A percentile compares a stretch with the other conserved stretches of the same genome.
These are phyloP conservation scores for Crepidotus variabilis DNA, from an alignment of 768 basidiomycete genomes.

Conservation along the genomic window DNA sequence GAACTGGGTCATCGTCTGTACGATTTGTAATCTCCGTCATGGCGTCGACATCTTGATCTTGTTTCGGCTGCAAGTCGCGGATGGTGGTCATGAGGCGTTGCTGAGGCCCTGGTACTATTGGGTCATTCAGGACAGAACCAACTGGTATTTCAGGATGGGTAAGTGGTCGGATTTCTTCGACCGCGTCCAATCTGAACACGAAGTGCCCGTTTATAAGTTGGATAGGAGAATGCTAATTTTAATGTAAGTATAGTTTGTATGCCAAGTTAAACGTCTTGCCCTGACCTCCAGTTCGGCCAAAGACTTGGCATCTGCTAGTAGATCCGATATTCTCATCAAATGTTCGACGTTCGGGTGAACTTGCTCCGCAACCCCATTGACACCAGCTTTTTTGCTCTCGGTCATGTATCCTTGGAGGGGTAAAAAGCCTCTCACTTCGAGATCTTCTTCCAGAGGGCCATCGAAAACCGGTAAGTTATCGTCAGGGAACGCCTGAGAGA, in stretches of 20 bases:
- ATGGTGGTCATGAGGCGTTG: constrained; percentile 21
- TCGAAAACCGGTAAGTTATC: constrained; percentile 53
- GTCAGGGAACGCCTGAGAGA: constrained; percentile 67
- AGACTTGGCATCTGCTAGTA: constrained; percentile 66
- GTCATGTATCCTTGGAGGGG: constrained; percentile 69
- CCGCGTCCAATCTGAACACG: constrained; percentile 27
- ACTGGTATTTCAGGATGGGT: constrained; percentile 10
- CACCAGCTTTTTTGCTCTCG: constrained; percentile 22
- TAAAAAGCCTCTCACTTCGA: constrained; percentile 83
- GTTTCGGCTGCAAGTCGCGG: constrained; percentile 17
- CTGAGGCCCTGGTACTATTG: constrained; percentile 11
- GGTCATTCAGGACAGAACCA: constrained; percentile 1
- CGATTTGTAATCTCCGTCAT: constrained; percentile 65
- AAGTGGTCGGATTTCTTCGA: constrained; percentile 19
- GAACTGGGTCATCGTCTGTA: constrained; percentile 82
- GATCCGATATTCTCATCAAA: constrained; percentile 87
- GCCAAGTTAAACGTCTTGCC: constrained; percentile 5
- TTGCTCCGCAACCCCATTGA: constrained; percentile 27
- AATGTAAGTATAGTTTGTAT: not conserved
- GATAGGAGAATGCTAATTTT: constrained; percentile 38
- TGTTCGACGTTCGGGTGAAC: constrained; percentile 93
- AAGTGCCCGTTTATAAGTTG: constrained; percentile 29
- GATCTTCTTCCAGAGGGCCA: constrained; percentile 81
- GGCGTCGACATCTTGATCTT: constrained; percentile 48
- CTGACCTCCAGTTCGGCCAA: constrained; percentile 59